Base-by-base conservation (phyloP, 768 basidiomycete genomes). In the Naganishia friedmannii region DNA sequence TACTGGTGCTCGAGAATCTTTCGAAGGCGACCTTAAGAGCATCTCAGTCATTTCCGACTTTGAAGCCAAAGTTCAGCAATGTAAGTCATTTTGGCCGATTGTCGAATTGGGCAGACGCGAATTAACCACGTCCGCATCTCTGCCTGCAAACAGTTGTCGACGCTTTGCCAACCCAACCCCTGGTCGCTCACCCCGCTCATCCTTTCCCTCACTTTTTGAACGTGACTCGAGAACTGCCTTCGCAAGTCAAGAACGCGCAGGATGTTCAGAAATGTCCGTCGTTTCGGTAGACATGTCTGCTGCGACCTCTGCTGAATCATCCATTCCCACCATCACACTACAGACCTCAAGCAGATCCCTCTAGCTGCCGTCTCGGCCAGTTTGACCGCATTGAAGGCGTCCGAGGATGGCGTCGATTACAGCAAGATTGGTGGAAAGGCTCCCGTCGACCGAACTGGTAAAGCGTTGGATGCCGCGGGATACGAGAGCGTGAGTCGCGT, bases 131-230 rank as follows among this genome's bases (percentile, higher is more conserved):
- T 3, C 4, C 21, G 13, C 48, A 66, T 39, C 12, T 26, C 7
- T 13, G 42, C 42, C 19, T 13, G 1, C 54, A 28, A 53, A 45
- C 68, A 80, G 79, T 75, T 68, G 57, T 76, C 54, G 68, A 77
- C 26, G 71, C 65, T 15, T 68, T 82, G 17, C 81, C 81, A 2
- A 60, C 65, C 0, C 74, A 79, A 28, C 71, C 78, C 12, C 56
- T 81, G 54, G 55, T 74, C 7, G 70, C 80, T 15, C 80, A 82
- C 70, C 81, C 81, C 8, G 69, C 65, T 32, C 77, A 77, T 66
- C 80, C 79, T 39, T 82, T 78, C 73, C 81, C 81, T 13, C 76
- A 77, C 45, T 77, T 82, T 60, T 67, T 76, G 8, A 74, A 75
- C 32, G 78, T 75, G 29, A 48, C 73, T 26, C 69, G 69, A n/a